Conservation (phyloP, 805 yeast genomes). For the Nakazawaea holstii region DNA sequence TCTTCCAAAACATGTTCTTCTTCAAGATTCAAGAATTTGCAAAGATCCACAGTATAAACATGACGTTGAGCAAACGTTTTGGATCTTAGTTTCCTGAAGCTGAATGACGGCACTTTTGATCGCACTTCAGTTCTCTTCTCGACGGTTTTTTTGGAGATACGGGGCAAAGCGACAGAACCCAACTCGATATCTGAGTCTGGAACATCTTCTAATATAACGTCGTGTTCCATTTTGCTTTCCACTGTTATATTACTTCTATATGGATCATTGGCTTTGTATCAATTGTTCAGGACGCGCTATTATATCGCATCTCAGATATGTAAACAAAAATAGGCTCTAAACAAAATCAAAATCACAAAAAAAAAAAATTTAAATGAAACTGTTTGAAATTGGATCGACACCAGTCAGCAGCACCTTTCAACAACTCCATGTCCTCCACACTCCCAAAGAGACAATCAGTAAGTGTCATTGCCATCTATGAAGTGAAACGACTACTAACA, state of each 20-base stretch:
- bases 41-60: constrained; percentile 27
- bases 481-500: background rate
- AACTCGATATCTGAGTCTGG: constrained; percentile 12
- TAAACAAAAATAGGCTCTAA: background rate
- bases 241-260: background rate
- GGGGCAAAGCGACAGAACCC: constrained; percentile 1
- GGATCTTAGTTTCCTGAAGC: constrained; percentile 4
- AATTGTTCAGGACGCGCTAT: no score
- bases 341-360: background rate
- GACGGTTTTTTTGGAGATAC: background rate
- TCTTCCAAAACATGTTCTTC: constrained; percentile 20
- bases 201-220: constrained; percentile 4
- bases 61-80: constrained; percentile 25
- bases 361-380: background rate
- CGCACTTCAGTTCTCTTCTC: constrained; percentile 17
- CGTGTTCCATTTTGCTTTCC: background rate
- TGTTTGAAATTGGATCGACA: background rate
- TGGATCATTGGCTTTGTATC: no score
- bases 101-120: constrained; percentile 1
- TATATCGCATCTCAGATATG: no score
- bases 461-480: background rate
- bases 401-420: background rate
- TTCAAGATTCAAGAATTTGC: constrained; percentile 24
- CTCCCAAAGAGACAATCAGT: constrained; percentile 8
- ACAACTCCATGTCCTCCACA: background rate